Percentiles rank a stretch among this genome's conserved stretches.
These are phyloP conservation scores for Phaeosphaeria sp. DNA, from an alignment of 2,329 filamentous ascomycete species.

Conservation along the genomic window DNA sequence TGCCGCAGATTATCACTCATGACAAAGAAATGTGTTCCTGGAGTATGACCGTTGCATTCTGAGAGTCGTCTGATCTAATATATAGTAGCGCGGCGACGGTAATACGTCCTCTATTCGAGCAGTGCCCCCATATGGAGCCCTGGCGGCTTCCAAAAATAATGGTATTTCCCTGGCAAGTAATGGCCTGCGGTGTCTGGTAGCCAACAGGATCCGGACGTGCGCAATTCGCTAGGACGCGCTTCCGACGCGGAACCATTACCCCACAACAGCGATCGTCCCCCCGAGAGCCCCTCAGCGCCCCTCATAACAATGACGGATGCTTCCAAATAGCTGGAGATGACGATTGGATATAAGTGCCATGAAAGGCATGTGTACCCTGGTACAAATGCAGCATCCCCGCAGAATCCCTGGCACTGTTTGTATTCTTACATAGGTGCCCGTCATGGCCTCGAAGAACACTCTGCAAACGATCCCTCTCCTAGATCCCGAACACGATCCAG, in stretches of 20 bases:
- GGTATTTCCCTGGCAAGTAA: no score
- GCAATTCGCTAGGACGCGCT: slow-evolving; percentile 1
- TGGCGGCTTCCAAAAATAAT: no score
- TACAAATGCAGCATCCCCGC: slow-evolving; percentile 2
- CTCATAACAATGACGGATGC: slow-evolving; percentile 27
- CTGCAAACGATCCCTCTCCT: slow-evolving; percentile 15
- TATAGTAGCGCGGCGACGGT: no score
- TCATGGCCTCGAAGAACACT: slow-evolving; percentile 13
- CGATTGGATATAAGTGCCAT: slow-evolving; percentile 2
- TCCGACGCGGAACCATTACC: slow-evolving; percentile 17
- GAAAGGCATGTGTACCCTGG: neutral
- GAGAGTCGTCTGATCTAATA: no score
- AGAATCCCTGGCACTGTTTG: neutral
- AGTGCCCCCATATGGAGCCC: no score
- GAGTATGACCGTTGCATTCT: no score
- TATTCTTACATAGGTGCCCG: neutral
- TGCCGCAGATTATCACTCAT: no score
- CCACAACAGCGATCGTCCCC: slow-evolving; percentile 24
- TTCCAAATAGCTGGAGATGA: slow-evolving; percentile 8
- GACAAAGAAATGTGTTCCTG: no score
- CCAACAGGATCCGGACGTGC: neutral
- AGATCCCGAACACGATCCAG: slow-evolving; percentile 20
- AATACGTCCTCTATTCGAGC: no score
- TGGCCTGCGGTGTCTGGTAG: no score
- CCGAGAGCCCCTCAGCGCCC: slow-evolving; percentile 18